phyloP scores from a whole-genome alignment of 2,329 filamentous ascomycete genomes.

The Xylariaceae sp. region DNA sequence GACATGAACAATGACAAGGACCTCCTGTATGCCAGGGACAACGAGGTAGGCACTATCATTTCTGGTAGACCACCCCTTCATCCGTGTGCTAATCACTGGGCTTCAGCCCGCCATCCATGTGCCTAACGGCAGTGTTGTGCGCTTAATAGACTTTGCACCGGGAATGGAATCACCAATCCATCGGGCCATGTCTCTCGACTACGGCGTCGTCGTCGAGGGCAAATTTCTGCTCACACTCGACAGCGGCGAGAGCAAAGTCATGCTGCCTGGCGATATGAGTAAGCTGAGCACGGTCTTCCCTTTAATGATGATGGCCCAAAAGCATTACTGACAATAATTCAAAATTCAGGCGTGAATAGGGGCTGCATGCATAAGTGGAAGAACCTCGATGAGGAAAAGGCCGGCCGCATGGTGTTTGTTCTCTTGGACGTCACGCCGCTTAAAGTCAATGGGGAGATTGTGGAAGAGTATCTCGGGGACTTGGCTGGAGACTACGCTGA shows the following conservation, averaged over 20 bases:
- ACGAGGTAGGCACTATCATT: conserved; percentile 11
- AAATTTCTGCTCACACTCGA: conserved; percentile 24
- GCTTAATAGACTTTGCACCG: conserved; percentile 31
- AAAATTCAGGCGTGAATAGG: conserved; percentile 12
- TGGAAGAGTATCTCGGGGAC: conserved; percentile 15
- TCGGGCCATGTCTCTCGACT: conserved; percentile 23
- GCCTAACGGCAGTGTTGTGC: conserved; percentile 12
- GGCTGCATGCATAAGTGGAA: conserved; percentile 25
- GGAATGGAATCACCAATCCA: conserved; percentile 21
- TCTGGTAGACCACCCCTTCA: background rate
- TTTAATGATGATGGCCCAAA: no score
- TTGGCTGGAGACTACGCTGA: conserved; percentile 1
- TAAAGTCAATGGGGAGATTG: conserved; percentile 14
- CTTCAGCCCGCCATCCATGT: conserved; percentile 14
- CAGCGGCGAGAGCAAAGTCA: conserved; percentile 18
- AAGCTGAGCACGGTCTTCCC: no score
- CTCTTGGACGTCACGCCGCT: conserved; percentile 14
- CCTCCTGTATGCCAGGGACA: conserved; percentile 10
- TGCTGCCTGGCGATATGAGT: conserved; percentile 25
- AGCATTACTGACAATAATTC: background rate
- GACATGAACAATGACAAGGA: conserved; percentile 30
- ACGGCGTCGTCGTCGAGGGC: conserved; percentile 26
- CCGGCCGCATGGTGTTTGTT: conserved; percentile 24
- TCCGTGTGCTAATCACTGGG: no score
- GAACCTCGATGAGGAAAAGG: conserved; percentile 7